Evolutionary conservation across 495 filamentous ascomycete species (phyloP).

Genomic region (Aspergillus incahuasiensis): DNA sequence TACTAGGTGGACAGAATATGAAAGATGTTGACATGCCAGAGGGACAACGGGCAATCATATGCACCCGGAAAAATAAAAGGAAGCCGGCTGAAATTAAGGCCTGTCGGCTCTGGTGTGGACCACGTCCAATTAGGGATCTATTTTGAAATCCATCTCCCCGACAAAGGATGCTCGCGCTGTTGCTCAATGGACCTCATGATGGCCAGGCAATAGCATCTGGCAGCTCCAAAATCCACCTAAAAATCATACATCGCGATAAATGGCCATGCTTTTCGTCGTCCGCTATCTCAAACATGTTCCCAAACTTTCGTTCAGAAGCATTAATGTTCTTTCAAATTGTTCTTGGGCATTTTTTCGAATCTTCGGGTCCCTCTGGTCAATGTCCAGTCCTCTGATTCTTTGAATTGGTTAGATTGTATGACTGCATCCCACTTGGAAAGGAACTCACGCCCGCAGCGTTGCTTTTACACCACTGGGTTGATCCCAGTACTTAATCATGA

Average conservation of each 20-base stretch:
- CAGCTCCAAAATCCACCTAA: not conserved
- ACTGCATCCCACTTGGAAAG: too few relatives aligned
- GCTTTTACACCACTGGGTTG: conserved; percentile 33
- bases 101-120: too few relatives aligned
- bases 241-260: not conserved
- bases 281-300: conserved; percentile 60
- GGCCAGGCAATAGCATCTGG: too few relatives aligned
- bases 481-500: conserved; percentile 58
- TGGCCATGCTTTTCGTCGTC: not conserved
- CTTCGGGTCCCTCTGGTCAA: conserved; percentile 23
- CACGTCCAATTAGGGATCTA: too few relatives aligned
- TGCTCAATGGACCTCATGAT: too few relatives aligned
- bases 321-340: conserved; percentile 62
- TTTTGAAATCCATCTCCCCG: too few relatives aligned
- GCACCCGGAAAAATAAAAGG: too few relatives aligned
- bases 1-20: too few relatives aligned
- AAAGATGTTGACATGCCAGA: too few relatives aligned
- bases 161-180: not conserved
- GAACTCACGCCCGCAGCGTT: conserved; percentile 35
- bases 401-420: conserved; percentile 18
- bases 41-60: too few relatives aligned
- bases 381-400: conserved; percentile 31
- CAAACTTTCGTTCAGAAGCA: conserved; percentile 69
- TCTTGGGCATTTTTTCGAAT: conserved; percentile 38
- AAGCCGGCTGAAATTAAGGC: too few relatives aligned